Conservation (phyloP, 2,329 filamentous ascomycete species). For the Cladosporium sp. region DNA sequence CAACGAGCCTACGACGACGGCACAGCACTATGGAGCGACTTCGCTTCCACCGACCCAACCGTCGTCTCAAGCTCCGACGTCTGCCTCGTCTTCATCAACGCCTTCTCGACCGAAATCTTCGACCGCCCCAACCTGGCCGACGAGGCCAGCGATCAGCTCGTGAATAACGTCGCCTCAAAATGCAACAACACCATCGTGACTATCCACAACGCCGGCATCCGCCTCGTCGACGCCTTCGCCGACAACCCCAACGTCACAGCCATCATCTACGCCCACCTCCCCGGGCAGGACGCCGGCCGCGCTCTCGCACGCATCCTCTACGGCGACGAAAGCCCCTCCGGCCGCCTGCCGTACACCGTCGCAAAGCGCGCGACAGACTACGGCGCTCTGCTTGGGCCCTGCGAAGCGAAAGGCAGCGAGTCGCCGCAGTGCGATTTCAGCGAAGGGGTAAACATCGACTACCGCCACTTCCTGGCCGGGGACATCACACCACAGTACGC, state of each 20-base stretch:
- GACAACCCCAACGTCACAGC: slow-evolving; percentile 60
- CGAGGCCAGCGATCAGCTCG: slow-evolving; percentile 47
- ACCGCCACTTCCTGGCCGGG: slow-evolving; percentile 28
- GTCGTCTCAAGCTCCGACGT: slow-evolving; percentile 39
- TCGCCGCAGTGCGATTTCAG: slow-evolving; percentile 29
- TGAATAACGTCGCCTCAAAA: slow-evolving; percentile 51
- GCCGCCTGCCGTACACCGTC: slow-evolving; percentile 57
- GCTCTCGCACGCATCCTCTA: slow-evolving; percentile 53
- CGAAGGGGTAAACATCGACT: slow-evolving; percentile 35
- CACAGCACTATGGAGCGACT: slow-evolving; percentile 56
- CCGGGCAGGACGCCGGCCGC: slow-evolving; percentile 56
- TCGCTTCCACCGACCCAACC: slow-evolving; percentile 41
- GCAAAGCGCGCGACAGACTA: slow-evolving; percentile 54
- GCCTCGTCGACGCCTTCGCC: slow-evolving; percentile 55
- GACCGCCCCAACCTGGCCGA: slow-evolving; percentile 34
- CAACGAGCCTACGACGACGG: slow-evolving; percentile 42
- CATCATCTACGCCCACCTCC: slow-evolving; percentile 58
- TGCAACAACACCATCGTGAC: slow-evolving; percentile 60
- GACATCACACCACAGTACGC: slow-evolving; percentile 28
- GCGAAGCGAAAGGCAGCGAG: slow-evolving; percentile 16
- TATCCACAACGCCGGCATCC: slow-evolving; percentile 57
- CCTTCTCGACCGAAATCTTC: slow-evolving; percentile 34
- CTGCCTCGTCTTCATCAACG: slow-evolving; percentile 57
- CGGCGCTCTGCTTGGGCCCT: slow-evolving; percentile 35
- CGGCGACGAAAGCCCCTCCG: slow-evolving; percentile 51